Evolutionary conservation across 2,329 filamentous ascomycete species (phyloP), one percentile per base, ranked within the genome.

Genomic region (Trichoderma lentiforme): DNA sequence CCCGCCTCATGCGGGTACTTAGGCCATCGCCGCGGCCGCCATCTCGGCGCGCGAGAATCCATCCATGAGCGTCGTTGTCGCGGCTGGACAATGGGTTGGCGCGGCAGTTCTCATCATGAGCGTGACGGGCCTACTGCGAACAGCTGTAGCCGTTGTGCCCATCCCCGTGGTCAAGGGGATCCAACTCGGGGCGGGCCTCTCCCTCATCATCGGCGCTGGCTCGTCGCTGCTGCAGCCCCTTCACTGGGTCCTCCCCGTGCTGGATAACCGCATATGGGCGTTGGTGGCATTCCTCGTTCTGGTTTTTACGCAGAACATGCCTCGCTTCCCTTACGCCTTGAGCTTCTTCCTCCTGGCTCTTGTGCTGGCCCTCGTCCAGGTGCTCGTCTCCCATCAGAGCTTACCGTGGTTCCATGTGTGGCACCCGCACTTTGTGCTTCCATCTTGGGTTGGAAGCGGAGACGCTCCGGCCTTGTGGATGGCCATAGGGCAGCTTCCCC

Each of bases 151-250:
- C n/a, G 85, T 90, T 15, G 92, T 97, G 9, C 95, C 95, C 0
- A 89, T 95, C 15, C 93, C 95, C 0, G 92, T 98, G 0, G 91
- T 98, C 68, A 97, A 97, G 79, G 95, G 95, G 34, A 98, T 98
- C 75, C 96, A 98, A 82, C 89, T 98, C 62, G 95, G 95, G 47
- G 95, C 95, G 5, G 95, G 95, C 1, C 84, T 98, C 62, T 94
- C 92, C 18, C 87, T 98, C 18, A 88, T 94, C 69, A 87, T 97
- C 71, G 92, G 93, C 14, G 93, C 94, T 8, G 94, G 93, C 3
- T 85, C 86, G 0, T 87, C 85, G 61, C 86, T 97, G 72, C 85
- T 96, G 14, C 84, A 86, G 21, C 89, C 89, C 3, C 84, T 97
- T 4, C 84, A 85, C 14, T 97, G 94, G 93, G 82, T 85, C 1